phyloP scores from a whole-genome alignment of 1,284 basidiomycete genomes.

The Heterobasidion annosum region DNA sequence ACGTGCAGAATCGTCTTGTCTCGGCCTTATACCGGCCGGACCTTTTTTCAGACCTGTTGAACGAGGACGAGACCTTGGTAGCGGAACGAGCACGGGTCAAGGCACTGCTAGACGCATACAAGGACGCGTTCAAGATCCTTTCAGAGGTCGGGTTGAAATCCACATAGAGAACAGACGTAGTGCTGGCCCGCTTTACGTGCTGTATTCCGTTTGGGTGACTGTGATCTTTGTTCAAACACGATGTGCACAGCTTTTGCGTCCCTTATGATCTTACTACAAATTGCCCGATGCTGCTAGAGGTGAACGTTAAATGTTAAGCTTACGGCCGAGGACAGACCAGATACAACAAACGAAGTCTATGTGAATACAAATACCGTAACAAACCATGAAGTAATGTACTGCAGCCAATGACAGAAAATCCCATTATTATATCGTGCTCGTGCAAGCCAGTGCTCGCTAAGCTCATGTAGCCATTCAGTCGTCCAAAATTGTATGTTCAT shows the following conservation, averaged over 20 bases:
- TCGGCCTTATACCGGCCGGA: constrained; percentile 91
- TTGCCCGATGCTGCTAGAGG: no score
- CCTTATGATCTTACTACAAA: no score
- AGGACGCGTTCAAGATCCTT: constrained; percentile 88
- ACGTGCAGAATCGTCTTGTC: constrained; percentile 94
- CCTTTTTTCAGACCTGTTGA: constrained; percentile 78
- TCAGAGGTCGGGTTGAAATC: constrained; percentile 72
- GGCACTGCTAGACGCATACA: constrained; percentile 92
- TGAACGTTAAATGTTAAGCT: no score
- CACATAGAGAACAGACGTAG: constrained; percentile 25
- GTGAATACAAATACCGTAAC: no score
- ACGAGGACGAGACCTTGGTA: constrained; percentile 94
- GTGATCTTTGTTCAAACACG: neutral
- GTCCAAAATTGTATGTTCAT: neutral
- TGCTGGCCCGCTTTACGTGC: neutral
- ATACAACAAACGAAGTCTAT: no score
- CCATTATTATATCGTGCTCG: no score
- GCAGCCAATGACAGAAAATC: no score
- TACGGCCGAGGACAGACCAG: no score
- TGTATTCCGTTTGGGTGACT: neutral
- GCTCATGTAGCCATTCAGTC: no score
- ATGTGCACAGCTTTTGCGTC: neutral
- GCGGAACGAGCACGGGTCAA: constrained; percentile 92
- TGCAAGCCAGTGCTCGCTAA: no score
- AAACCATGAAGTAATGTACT: no score